Evolutionary conservation across 371 early-diverging fungal genomes (phyloP), one percentile per base, ranked within the genome.

Genomic region (Mortierella sp.): DNA sequence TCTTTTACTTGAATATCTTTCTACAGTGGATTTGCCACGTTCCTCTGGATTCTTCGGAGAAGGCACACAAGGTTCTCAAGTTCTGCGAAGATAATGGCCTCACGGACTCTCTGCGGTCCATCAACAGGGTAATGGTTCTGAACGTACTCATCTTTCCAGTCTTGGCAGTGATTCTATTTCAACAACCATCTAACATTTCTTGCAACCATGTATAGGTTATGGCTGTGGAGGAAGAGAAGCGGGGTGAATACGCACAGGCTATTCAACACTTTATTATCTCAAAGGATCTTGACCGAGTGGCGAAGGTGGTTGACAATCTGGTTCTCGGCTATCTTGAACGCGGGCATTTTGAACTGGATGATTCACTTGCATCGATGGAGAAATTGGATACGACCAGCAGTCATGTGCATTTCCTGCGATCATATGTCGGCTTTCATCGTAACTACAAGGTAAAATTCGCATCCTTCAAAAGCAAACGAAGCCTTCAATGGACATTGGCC

Each of bases 21-120:
- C 16, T 19, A 13, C 63, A 85, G 86, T 85, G 86, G 86, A 81
- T 85, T 11, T 85, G 86, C 45, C 86, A 85, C 48, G 82, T 85
- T 8, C 86, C 86, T 8, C 42, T 81, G 72, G 77, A 74, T 10
- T 79, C 86, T 13, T 70, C 81, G 16, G 45, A 34, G n/a, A 79
- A 85, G 19, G 82, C 86, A 0, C 73, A 75, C 26, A 82, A 77
- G n/a, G 86, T 85, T 6, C 81, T 85, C 38, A 55, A 74, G 65
- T 85, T 85, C 28, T 85, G 86, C 60, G 72, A 79, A 47, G 77
- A 82, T 6, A 81, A 85, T 72, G 44, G 48, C 50, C 73, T 85
- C 21, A 24, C 54, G 2, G 82, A 81, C 55, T 79, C 86, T 24
- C 44, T 85, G 34, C 73, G 74, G 48, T 82, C 86, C 9, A 85